Conservation (phyloP, 2,329 filamentous ascomycete species). For the Phialophora expanda region DNA sequence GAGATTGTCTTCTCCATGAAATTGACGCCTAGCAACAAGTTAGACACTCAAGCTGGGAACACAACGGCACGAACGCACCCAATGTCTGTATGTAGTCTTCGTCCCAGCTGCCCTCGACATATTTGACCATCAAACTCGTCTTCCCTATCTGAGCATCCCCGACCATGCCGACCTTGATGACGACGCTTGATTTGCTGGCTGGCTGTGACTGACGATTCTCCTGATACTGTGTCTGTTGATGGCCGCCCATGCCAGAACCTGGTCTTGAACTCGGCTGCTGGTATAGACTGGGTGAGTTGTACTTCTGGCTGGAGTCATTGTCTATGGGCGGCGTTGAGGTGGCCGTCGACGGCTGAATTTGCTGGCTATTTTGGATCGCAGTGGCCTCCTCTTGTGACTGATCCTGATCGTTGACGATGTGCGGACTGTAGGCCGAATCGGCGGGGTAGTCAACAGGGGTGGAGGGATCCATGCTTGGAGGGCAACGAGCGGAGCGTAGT, state of each 20-base stretch:
- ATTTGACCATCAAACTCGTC: conserved; percentile 99
- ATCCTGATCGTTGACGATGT: conserved; percentile 38
- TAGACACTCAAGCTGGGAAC: conserved; percentile 2
- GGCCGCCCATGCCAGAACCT: conserved; percentile 54
- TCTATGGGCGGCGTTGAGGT: conserved; percentile 56
- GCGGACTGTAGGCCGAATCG: conserved; percentile 39
- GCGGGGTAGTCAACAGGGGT: conserved; percentile 30
- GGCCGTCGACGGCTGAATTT: conserved; percentile 48
- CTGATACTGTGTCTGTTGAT: conserved; percentile 55
- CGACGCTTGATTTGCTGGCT: conserved; percentile 68
- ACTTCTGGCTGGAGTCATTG: conserved; percentile 51
- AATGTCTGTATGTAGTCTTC: conserved; percentile 99
- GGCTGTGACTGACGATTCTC: conserved; percentile 47
- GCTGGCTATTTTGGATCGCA: conserved; percentile 29
- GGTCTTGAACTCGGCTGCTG: conserved; percentile 54
- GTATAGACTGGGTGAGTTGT: conserved; percentile 51
- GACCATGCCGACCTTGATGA: conserved; percentile 99
- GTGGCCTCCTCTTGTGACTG: conserved; percentile 33
- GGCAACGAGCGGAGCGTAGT: conserved; percentile 19
- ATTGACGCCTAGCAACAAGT: conserved; percentile 74
- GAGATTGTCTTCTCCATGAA: conserved; percentile 99
- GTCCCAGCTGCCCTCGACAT: conserved; percentile 98
- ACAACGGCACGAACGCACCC: conserved; percentile 56
- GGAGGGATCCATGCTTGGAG: conserved; percentile 25
- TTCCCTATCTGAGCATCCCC: conserved; percentile 99